Conservation (phyloP, 164 flowering plant genomes). For the Paratinospora sagittata region DNA sequence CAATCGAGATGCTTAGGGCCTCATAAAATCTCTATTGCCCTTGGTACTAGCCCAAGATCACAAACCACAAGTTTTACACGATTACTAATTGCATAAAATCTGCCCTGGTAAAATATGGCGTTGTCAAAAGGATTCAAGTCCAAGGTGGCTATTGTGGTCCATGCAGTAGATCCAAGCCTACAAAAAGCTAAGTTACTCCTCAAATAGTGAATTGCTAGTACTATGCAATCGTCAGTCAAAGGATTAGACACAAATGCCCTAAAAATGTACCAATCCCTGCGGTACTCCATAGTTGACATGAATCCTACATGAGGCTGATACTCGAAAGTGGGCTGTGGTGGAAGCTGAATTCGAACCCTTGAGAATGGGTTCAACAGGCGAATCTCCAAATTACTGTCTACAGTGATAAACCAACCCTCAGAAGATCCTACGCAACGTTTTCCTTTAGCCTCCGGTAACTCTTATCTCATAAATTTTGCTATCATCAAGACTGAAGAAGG, state of each 20-base stretch:
- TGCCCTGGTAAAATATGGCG: too few species aligned
- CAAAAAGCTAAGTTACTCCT: background rate
- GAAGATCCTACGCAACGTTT: background rate
- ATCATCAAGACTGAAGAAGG: background rate
- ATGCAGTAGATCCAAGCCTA: background rate
- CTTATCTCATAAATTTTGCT: background rate
- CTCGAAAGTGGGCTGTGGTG: background rate
- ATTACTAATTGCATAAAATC: too few species aligned
- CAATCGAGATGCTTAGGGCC: too few species aligned
- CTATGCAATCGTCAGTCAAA: background rate
- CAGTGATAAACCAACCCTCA: background rate
- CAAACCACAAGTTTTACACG: too few species aligned
- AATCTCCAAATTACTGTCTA: background rate
- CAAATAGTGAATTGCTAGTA: background rate
- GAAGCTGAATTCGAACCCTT: background rate
- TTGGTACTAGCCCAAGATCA: too few species aligned
- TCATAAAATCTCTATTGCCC: too few species aligned
- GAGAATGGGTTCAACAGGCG: constrained; percentile 1
- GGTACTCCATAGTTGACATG: background rate
- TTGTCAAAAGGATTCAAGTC: too few species aligned
- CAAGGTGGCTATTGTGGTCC: background rate
- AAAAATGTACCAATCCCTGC: background rate
- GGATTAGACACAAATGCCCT: background rate
- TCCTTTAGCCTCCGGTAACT: background rate
- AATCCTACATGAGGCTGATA: background rate